Conservation (phyloP, 768 basidiomycete genomes). For the Psilocybe azurescens region DNA sequence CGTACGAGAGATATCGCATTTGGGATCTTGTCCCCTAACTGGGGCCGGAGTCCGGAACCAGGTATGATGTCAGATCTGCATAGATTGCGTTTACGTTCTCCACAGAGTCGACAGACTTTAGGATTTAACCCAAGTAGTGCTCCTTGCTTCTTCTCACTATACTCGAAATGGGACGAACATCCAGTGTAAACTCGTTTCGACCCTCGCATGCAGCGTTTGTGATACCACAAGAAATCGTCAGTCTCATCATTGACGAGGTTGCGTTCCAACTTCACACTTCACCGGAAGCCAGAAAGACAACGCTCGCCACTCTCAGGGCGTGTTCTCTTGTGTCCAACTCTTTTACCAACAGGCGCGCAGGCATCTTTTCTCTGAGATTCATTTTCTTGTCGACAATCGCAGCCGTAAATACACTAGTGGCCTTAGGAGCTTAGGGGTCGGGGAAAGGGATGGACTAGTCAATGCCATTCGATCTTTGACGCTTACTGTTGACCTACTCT, state of each 20-base stretch:
- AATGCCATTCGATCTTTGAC: background rate
- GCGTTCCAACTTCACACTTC: background rate
- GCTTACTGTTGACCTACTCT: background rate
- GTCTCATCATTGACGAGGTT: slow-evolving; percentile 5
- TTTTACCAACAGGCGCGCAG: background rate
- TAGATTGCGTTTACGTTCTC: slow-evolving; percentile 3
- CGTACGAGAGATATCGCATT: too few relatives aligned
- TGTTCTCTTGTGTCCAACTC: slow-evolving; percentile 3
- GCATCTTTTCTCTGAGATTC: background rate
- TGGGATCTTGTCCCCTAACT: too few relatives aligned
- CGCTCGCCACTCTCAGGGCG: background rate
- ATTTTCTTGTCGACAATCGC: background rate
- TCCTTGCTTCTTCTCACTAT: background rate
- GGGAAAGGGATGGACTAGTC: background rate
- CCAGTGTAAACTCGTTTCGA: too few relatives aligned
- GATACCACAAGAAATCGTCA: background rate
- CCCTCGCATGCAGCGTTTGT: background rate
- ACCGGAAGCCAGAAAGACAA: background rate
- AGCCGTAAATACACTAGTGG: background rate
- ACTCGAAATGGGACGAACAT: background rate
- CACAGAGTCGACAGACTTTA: background rate
- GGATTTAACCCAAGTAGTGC: too few relatives aligned
- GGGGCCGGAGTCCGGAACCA: background rate
- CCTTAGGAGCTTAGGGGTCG: background rate
- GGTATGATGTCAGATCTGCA: slow-evolving; percentile 8